phyloP scores from a whole-genome alignment of 2,329 filamentous ascomycete genomes.

The Aphanocladium album region DNA sequence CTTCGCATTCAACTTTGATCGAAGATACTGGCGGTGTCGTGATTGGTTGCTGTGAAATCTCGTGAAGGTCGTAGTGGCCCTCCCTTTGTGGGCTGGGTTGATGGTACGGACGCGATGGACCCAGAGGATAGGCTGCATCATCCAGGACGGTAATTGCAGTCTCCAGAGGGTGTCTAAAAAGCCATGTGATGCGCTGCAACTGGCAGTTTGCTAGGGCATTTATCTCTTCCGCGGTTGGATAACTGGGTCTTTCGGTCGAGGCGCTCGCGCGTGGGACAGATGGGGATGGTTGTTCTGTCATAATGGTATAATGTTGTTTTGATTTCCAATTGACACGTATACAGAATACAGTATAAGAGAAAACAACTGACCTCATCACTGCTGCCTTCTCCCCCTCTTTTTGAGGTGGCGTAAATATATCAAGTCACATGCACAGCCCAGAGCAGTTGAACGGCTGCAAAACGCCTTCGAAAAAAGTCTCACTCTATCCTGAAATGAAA shows the following conservation, averaged over 20 bases:
- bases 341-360: conserved; percentile 2
- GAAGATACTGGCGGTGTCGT: neutral
- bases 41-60: neutral
- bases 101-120: neutral
- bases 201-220: neutral
- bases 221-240: neutral
- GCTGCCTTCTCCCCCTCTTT: neutral
- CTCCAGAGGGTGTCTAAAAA: neutral
- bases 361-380: neutral
- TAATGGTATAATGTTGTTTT: conserved; percentile 5
- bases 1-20: neutral
- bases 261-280: conserved; percentile 5
- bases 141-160: conserved; percentile 1
- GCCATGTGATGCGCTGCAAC: neutral
- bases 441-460: conserved; percentile 4
- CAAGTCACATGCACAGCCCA: conserved; percentile 1
- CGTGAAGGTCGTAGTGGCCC: neutral
- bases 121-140: neutral
- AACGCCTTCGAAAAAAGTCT: neutral
- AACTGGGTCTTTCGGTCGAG: conserved; percentile 1
- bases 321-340: neutral
- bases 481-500: conserved; percentile 3
- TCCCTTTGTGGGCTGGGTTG: neutral
- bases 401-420: conserved; percentile 3
- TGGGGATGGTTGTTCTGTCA: conserved; percentile 6